Evolutionary conservation across 495 filamentous ascomycete genomes (phyloP), one percentile per base, ranked within the genome.

Genomic region (Aspergillus bridgeri): DNA sequence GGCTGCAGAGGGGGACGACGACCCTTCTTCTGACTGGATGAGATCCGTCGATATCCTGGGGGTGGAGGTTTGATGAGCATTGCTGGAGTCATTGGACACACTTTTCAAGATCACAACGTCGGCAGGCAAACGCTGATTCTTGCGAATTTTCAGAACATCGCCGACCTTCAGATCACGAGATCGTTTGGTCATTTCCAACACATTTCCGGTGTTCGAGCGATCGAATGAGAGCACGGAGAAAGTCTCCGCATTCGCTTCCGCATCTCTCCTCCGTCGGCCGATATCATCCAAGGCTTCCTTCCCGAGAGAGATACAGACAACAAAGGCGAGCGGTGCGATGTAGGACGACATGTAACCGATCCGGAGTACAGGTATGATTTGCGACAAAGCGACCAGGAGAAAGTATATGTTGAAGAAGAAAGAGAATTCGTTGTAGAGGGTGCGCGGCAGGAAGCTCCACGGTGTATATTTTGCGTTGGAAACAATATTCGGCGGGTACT

Each of bases 321-420:
- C 95, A 68, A 96, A 96, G 13, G 87, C 91, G 58, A 99, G 73
- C 13, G 95, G 95, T 17, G 89, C 92, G 66, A 97, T 87, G 64
- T 98, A 99, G 2, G 94, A 96, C 13, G 89, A 91, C 58, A 98
- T 82, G 68, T 96, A 97, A 46, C 95, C 95, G 64, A 99, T 96
- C 29, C 90, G 83, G 43, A 99, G 71, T 7, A 89, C 80, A 17
- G 92, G 91, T 56, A 99, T 89, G 42, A 89, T 86, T 73, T 99
- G 95, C 15, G 92, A 96, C 44, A 97, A 73, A 7, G 95, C 95
- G 5, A 99, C 95, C 6, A 98, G 81, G 7, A 99, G 81, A 70
- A 98, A 99, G 66, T 99, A 99, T 66, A 97, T 86, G 79, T 99
- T 99, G 81, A 98, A 96, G 74, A 99, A 99, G 75, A 98, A 98